Conservation (phyloP, 1,139 yeast species). For the Saccharomyces pastorianus region DNA sequence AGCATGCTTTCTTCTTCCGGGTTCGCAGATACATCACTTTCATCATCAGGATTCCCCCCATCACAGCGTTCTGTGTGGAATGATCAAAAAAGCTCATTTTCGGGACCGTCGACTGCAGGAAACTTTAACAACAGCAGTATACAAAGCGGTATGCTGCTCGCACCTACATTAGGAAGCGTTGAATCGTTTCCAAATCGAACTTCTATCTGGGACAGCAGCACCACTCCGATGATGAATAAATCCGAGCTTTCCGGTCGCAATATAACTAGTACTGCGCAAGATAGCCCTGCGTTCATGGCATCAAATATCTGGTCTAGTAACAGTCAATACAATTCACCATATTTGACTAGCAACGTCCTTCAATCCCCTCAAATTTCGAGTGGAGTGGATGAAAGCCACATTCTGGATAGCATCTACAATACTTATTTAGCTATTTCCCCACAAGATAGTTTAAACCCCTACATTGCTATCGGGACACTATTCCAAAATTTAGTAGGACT, state of each 20-base stretch:
- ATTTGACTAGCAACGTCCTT: neutral
- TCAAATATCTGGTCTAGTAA: constrained; percentile 2
- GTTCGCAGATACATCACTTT: constrained; percentile 13
- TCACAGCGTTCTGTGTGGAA: constrained; percentile 16
- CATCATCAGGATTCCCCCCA: constrained; percentile 2
- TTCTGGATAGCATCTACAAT: neutral
- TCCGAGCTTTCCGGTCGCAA: neutral
- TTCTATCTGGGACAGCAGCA: constrained; percentile 23
- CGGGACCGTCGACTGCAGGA: neutral
- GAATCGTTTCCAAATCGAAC: constrained; percentile 11
- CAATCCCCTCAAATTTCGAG: neutral
- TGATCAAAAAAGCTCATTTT: constrained; percentile 5
- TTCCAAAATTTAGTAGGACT: constrained; percentile 16
- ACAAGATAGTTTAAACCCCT: constrained; percentile 6
- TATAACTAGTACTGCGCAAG: neutral
- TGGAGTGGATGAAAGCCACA: neutral
- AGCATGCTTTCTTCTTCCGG: constrained; percentile 23
- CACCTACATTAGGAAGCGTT: neutral
- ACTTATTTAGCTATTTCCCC: neutral
- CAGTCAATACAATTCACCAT: neutral
- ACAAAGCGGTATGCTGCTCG: neutral
- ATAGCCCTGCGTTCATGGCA: neutral
- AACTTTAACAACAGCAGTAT: neutral
- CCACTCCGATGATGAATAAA: neutral
- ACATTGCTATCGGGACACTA: constrained; percentile 19